Conservation (phyloP, 768 basidiomycete genomes). For the Cystofilobasidium macerans region DNA sequence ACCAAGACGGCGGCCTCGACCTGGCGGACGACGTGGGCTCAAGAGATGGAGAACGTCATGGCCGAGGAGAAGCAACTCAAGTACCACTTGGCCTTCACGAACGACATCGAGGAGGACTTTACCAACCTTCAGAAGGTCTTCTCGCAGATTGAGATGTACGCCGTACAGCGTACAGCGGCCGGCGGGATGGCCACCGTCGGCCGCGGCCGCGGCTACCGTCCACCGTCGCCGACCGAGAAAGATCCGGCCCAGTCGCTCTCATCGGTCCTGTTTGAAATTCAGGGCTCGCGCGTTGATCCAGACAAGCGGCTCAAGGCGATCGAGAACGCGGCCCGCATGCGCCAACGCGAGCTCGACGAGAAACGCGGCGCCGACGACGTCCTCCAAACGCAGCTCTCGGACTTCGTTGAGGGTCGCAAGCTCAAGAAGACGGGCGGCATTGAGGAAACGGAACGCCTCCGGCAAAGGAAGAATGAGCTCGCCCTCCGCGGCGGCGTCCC, state of each 20-base stretch:
- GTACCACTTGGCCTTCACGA: slow-evolving; percentile 83
- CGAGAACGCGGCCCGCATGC: slow-evolving; percentile 67
- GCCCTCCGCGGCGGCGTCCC: slow-evolving; percentile 47
- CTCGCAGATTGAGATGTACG: slow-evolving; percentile 77
- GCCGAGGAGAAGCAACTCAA: slow-evolving; percentile 91
- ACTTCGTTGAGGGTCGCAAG: slow-evolving; percentile 78
- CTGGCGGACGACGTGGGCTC: slow-evolving; percentile 99
- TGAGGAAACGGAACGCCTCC: slow-evolving; percentile 71
- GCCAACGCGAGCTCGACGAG: slow-evolving; percentile 69
- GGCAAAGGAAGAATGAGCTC: slow-evolving; percentile 71
- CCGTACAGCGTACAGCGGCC: slow-evolving; percentile 50
- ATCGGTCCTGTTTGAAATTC: slow-evolving; percentile 76
- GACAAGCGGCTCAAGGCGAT: slow-evolving; percentile 82
- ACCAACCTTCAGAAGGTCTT: slow-evolving; percentile 79
- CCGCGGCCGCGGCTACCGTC: slow-evolving; percentile 43
- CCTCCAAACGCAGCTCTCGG: slow-evolving; percentile 58
- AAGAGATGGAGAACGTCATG: slow-evolving; percentile 89
- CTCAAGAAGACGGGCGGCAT: slow-evolving; percentile 92
- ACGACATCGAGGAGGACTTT: slow-evolving; percentile 80
- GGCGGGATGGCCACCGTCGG: background rate
- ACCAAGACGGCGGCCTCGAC: slow-evolving; percentile 82
- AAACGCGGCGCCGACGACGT: slow-evolving; percentile 20
- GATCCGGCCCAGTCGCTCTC: slow-evolving; percentile 50
- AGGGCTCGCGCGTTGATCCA: slow-evolving; percentile 68
- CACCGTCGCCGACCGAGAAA: slow-evolving; percentile 56